Percentiles rank a stretch among this genome's conserved stretches.
Evolutionary conservation across 1,139 yeast genomes (phyloP).

Genomic region (Blastobotrys serpentis): DNA sequence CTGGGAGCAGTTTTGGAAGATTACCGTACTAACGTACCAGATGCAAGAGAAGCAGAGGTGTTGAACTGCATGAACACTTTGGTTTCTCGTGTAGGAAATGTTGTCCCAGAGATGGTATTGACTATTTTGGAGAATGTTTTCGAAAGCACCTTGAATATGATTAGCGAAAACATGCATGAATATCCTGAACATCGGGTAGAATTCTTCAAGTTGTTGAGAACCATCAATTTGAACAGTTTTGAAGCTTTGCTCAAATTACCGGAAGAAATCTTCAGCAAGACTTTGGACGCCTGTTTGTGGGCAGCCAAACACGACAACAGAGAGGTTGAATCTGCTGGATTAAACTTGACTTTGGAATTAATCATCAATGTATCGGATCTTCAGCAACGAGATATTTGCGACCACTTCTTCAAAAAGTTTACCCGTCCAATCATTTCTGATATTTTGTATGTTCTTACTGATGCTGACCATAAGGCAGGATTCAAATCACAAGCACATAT

Average conservation of each 20-base stretch:
- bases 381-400: constrained; percentile 67
- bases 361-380: constrained; percentile 78
- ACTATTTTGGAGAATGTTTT: constrained; percentile 85
- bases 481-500: constrained; percentile 85
- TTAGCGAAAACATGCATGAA: constrained; percentile 90
- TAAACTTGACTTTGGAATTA: constrained; percentile 76
- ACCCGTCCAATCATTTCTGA: constrained; percentile 89
- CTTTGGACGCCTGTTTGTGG: constrained; percentile 94
- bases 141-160: constrained; percentile 93
- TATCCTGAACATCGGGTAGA: constrained; percentile 98
- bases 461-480: constrained; percentile 97
- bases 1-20: constrained; percentile 86
- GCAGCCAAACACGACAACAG: constrained; percentile 96
- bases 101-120: constrained; percentile 89
- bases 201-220: constrained; percentile 84
- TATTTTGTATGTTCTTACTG: constrained; percentile 89
- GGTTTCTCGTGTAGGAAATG: constrained; percentile 79
- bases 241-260: constrained; percentile 84
- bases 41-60: constrained; percentile 97
- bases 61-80: constrained; percentile 91
- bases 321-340: constrained; percentile 90
- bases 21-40: constrained; percentile 85
- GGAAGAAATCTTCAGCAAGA: constrained; percentile 86
- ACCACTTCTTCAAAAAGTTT: constrained; percentile 83
- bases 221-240: constrained; percentile 82